Evolutionary conservation across 2,329 filamentous ascomycete genomes (phyloP), one percentile per base, ranked within the genome.

Genomic region (Ophiostoma ulmi): DNA sequence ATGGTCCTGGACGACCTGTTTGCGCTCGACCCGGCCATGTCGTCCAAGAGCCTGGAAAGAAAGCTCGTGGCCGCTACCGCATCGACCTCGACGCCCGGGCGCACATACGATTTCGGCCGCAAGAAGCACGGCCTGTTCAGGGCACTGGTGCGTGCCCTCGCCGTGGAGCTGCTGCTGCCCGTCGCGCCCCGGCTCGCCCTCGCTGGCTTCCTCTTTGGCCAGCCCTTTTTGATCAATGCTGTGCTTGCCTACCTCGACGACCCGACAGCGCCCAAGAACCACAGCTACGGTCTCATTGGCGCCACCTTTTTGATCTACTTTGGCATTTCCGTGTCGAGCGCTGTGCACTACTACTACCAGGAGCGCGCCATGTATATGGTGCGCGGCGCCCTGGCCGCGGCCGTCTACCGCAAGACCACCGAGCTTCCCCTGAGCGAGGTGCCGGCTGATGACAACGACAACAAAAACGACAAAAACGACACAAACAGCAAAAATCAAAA

Each of bases 261-360:
- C 8, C 71, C 73, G 0, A 31, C 68, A 0, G 70, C 72, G 0
- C 72, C 72, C 0, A 71, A 74, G 0, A 79, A 77, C 41, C 70
- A 76, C 17, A 78, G 80, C 1, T 83, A 81, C 71, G 82, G 82
- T 0, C 77, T 83, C 5, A 81, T 84, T 11, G 82, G 79, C 1
- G 81, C 81, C 3, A 76, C 77, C 0, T 73, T 79, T 1, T 68
- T 83, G 2, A 79, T 82, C 3, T 84, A 83, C 71, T 35, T 73
- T 0, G 79, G 80, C 11, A 80, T 83, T 26, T 80, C 81, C 1
- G 17, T 83, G 2, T 80, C 80, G 0, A 75, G 75, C 0, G 78
- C 79, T 0, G 74, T 82, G n/a, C 83, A 80, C 72, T 77, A 75
- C 65, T 83, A 83, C 70, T 79, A 78, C 70, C 76, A 79, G 2